Evolutionary conservation across 1,139 yeast genomes (phyloP).

Genomic region (Candida sojae): DNA sequence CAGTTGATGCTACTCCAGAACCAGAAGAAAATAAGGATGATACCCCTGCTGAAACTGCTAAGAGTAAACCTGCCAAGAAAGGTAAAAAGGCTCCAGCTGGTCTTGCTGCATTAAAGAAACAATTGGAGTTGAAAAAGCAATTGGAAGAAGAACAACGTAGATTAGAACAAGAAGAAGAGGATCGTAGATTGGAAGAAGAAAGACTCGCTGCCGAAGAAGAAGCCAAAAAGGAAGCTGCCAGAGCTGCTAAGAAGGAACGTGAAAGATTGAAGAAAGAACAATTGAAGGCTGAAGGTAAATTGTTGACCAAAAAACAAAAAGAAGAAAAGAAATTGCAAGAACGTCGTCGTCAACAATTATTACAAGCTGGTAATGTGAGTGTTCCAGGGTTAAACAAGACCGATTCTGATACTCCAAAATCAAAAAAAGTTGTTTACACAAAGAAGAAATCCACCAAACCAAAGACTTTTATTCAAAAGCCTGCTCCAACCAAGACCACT

Average conservation of each 20-base stretch:
- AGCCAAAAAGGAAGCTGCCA: constrained; percentile 67
- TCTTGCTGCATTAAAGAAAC: constrained; percentile 78
- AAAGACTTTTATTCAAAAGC: constrained; percentile 33
- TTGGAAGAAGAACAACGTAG: constrained; percentile 70
- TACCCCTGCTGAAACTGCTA: constrained; percentile 17
- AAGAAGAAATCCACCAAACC: constrained; percentile 64
- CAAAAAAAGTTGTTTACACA: constrained; percentile 74
- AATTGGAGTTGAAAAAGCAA: constrained; percentile 84
- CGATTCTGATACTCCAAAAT: constrained; percentile 30
- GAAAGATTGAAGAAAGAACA: constrained; percentile 78
- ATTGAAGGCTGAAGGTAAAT: constrained; percentile 90
- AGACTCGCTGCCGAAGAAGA: constrained; percentile 63
- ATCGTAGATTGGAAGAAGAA: constrained; percentile 62
- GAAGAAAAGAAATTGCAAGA: constrained; percentile 88
- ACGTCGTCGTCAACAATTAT: constrained; percentile 83
- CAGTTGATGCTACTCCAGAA: constrained; percentile 39
- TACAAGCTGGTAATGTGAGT: constrained; percentile 70
- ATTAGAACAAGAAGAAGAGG: constrained; percentile 71
- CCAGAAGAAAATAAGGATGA: constrained; percentile 24
- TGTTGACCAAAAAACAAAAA: constrained; percentile 88
- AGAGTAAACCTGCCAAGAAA: constrained; percentile 44
- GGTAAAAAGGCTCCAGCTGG: constrained; percentile 79
- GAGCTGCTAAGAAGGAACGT: constrained; percentile 76
- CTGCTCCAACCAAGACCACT: constrained; percentile 15
- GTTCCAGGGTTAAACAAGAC: constrained; percentile 71